A percentile compares a stretch with the other conserved stretches of the same genome.
Conservation (phyloP, 805 yeast species). For the Ogataea minuta region DNA sequence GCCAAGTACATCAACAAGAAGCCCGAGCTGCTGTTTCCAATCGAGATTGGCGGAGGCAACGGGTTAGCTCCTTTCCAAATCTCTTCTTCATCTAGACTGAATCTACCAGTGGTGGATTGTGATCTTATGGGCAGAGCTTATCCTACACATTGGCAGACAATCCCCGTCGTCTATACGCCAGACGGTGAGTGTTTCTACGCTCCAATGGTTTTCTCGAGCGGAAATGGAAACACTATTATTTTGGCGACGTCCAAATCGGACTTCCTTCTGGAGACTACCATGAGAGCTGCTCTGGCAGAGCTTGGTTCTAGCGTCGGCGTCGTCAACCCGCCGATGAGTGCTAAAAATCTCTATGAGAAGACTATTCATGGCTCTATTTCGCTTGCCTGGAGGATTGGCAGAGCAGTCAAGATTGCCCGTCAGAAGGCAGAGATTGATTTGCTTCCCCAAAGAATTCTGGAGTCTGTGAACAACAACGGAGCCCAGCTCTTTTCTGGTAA, state of each 20-base stretch:
- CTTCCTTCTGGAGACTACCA: constrained; percentile 35
- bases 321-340: constrained; percentile 30
- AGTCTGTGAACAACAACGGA: constrained; percentile 37
- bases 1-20: constrained; percentile 27
- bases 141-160: constrained; percentile 43
- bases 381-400: constrained; percentile 47
- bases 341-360: constrained; percentile 15
- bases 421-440: constrained; percentile 37
- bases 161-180: constrained; percentile 33
- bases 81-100: constrained; percentile 21
- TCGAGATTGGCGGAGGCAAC: constrained; percentile 47
- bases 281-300: constrained; percentile 43
- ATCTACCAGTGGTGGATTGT: constrained; percentile 36
- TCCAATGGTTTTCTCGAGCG: constrained; percentile 33
- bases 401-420: constrained; percentile 40
- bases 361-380: constrained; percentile 35
- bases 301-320: constrained; percentile 41
- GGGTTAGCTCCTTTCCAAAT: constrained; percentile 35
- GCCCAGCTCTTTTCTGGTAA: constrained; percentile 40
- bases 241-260: constrained; percentile 35
- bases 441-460: constrained; percentile 37
- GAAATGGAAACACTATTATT: constrained; percentile 41
- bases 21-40: constrained; percentile 37
- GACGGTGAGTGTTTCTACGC: constrained; percentile 17
- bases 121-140: constrained; percentile 51